Evolutionary conservation across 2,329 filamentous ascomycete species (phyloP).

Genomic region (Zymoseptoria brevis): DNA sequence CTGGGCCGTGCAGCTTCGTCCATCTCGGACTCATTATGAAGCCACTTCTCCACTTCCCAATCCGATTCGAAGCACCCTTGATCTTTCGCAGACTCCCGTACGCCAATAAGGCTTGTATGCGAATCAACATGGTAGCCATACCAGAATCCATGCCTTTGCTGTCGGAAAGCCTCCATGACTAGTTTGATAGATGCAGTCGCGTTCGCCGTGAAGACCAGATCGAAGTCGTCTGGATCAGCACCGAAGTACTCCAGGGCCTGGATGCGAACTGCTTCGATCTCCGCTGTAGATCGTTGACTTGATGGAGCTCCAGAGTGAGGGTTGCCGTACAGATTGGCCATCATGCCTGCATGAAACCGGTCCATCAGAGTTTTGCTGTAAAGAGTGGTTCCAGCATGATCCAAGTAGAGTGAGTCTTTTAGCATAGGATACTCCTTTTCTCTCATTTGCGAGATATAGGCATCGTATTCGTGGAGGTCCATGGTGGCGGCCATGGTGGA

Average conservation of each 20-base stretch:
- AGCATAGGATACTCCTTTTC: slow-evolving; percentile 41
- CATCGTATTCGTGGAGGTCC: slow-evolving; percentile 25
- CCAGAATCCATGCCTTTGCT: slow-evolving; percentile 59
- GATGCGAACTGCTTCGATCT: slow-evolving; percentile 64
- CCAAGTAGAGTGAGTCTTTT: slow-evolving; percentile 54
- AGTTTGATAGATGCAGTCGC: slow-evolving; percentile 87
- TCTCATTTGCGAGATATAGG: slow-evolving; percentile 42
- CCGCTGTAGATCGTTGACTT: slow-evolving; percentile 62
- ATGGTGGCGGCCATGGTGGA: slow-evolving; percentile 8
- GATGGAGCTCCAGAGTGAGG: slow-evolving; percentile 82
- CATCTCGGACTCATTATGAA: slow-evolving; percentile 30
- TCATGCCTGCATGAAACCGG: slow-evolving; percentile 70
- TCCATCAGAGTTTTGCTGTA: slow-evolving; percentile 65
- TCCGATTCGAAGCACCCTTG: slow-evolving; percentile 61
- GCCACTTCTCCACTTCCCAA: slow-evolving; percentile 56
- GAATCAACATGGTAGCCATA: slow-evolving; percentile 78
- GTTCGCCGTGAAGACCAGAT: slow-evolving; percentile 86
- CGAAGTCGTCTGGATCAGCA: slow-evolving; percentile 72
- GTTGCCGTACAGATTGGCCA: slow-evolving; percentile 73
- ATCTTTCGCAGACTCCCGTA: slow-evolving; percentile 53
- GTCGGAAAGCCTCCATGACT: slow-evolving; percentile 68
- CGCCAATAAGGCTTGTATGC: slow-evolving; percentile 81
- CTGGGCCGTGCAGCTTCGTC: slow-evolving; percentile 27
- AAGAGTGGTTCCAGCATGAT: slow-evolving; percentile 86
- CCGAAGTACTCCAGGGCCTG: slow-evolving; percentile 68